Evolutionary conservation across 2,329 filamentous ascomycete genomes (phyloP), one percentile per base, ranked within the genome.

Genomic region (Penicillium sp.): DNA sequence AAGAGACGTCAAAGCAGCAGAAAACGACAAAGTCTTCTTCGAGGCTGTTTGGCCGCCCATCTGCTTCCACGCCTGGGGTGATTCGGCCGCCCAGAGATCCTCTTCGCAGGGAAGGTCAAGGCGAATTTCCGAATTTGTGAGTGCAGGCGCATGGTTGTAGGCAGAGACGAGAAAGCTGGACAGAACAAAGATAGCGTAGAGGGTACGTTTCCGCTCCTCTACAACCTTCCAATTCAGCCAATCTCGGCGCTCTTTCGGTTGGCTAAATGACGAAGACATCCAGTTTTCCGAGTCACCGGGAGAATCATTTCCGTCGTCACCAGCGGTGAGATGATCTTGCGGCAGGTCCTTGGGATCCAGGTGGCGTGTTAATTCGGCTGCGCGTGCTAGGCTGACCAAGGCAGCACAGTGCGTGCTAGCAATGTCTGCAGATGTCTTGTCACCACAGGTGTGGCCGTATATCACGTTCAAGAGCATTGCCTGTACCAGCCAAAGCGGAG

Each of bases 391-490:
- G 71, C 91, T 96, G 52, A 97, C 91, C 41, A 99, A 79, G 21
- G 92, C 91, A 8, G 92, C 90, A 71, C 91, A 95, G 71, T 97
- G 93, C 1, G 90, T 96, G 61, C 89, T 92, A 1, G 93, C 93
- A 68, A 96, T 95, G 71, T 97, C 92, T 59, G 90, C 91, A 23
- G 91, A 89, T 53, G 87, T 88, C 77, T 95, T 93, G 72, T 97
- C 93, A 38, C 90, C 91, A 71, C 92, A 96, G 65, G 96, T 95
- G 73, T 97, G 91, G 15, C 93, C 93, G 71, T 96, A 97, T 16
- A 97, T 90, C 38, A 97, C 90, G 70, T 96, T 97, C 50, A 99
- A 82, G 9, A 97, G 80, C 93, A 97, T 97, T 0, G 93, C 91
- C 75, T 97, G 94, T 16, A 97, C 92, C 27, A 99, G 82, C 92